phyloP scores from a whole-genome alignment of 140 eudicot genomes.

The Cichorium intybus region DNA sequence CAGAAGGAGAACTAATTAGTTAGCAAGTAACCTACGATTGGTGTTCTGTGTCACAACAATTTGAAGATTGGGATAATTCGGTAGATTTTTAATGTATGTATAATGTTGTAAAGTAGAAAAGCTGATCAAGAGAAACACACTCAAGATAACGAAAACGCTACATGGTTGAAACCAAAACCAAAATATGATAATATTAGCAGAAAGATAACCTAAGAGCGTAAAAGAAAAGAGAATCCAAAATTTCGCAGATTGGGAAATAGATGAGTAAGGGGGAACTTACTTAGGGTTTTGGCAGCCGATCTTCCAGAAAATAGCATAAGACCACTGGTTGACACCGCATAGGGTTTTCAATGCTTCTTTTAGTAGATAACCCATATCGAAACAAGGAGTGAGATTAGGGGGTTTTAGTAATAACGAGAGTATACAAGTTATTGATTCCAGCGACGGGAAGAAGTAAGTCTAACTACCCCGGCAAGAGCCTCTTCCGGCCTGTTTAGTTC shows the following conservation, averaged over 20 bases:
- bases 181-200: background rate
- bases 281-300: slow-evolving; percentile 89
- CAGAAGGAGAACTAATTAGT: background rate
- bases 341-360: slow-evolving; percentile 89
- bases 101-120: no score
- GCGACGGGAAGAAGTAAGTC: no score
- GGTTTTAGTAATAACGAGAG: background rate
- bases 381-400: background rate
- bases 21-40: background rate
- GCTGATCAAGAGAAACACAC: no score
- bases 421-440: background rate
- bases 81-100: no score
- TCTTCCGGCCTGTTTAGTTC: slow-evolving; percentile 93
- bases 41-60: background rate
- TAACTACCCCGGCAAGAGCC: slow-evolving; percentile 96
- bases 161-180: background rate
- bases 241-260: background rate
- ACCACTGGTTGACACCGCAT: slow-evolving; percentile 91
- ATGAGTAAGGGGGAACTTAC: slow-evolving; percentile 38
- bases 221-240: background rate
- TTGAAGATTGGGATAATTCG: background rate
- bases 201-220: background rate
- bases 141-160: background rate
- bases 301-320: slow-evolving; percentile 98
- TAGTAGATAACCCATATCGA: slow-evolving; percentile 68